Evolutionary conservation across 1,284 basidiomycete genomes (phyloP), one percentile per base, ranked within the genome.

Genomic region (Irpex lacteus): DNA sequence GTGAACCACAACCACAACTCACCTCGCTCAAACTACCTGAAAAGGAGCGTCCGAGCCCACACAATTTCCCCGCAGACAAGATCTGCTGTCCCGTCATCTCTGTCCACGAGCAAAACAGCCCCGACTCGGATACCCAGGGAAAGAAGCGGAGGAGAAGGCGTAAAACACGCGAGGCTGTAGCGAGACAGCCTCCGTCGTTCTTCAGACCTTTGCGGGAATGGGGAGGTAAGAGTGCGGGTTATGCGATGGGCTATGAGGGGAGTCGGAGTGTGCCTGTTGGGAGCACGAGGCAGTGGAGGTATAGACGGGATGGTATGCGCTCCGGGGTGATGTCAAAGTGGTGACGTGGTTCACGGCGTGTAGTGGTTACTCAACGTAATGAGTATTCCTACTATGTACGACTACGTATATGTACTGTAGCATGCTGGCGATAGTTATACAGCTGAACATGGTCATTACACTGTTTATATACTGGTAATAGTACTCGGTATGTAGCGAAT

Each of bases 231-330:
- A 71, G 68, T 53, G 58, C 65, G 8, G 77, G 75, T 1, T 78
- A 78, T 63, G 75, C 73, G 11, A 69, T 74, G 69, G 76, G 76
- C 1, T 77, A 73, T 63, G 65, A 67, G 15, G 72, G 73, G n/a
- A 77, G 76, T 63, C 70, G 71, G 65, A 69, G 75, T 4, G 64
- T 71, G 1, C 65, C 37, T n/a, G 63, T 60, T 50, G 68, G 61
- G 21, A 66, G 60, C 26, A 60, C 54, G 11, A 55, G 68, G 5
- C 62, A 69, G 56, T 68, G 67, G 62, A 47, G 56, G 36, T 74
- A 77, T 65, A 61, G 65, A 2, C 66, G 75, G 34, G 76, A 77
- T 63, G 72, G 55, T 3, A 75, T 76, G 75, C 54, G 54, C 5
- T 36, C 32, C 36, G 54, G 54, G 11, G 32, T 36, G 26, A 37